Conservation (phyloP, 2,329 filamentous ascomycete genomes). For the Penicillium sp. region DNA sequence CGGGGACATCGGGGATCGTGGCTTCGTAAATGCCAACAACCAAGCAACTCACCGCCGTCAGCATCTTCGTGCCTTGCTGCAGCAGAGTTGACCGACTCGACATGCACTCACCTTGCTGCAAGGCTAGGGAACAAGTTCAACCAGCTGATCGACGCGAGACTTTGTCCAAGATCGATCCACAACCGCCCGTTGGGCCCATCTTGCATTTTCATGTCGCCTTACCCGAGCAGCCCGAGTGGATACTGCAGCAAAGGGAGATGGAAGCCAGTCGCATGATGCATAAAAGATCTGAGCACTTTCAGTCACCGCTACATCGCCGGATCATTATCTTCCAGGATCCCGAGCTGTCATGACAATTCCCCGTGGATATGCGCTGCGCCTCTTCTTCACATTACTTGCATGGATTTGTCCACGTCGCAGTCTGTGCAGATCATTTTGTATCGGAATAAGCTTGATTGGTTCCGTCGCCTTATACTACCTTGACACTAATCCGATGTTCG, state of each 20-base stretch:
- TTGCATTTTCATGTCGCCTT: constrained; percentile 12
- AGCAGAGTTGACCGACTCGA: constrained; percentile 1
- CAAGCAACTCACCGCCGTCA: constrained; percentile 24
- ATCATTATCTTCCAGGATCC: constrained; percentile 9
- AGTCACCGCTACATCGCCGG: constrained; percentile 21
- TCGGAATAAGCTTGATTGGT: constrained; percentile 3
- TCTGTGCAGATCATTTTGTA: constrained; percentile 5
- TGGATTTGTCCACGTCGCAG: constrained; percentile 16
- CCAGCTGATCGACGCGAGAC: constrained; percentile 9
- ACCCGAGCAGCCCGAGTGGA: constrained; percentile 34
- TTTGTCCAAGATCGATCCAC: constrained; percentile 4
- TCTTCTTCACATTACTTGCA: constrained; percentile 25
- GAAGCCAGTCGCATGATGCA: constrained; percentile 19
- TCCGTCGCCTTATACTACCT: background rate
- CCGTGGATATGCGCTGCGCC: constrained; percentile 2
- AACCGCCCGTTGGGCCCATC: constrained; percentile 15
- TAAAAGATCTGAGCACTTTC: constrained; percentile 7
- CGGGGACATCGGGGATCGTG: background rate
- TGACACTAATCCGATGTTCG: background rate
- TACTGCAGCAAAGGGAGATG: constrained; percentile 21
- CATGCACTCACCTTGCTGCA: constrained; percentile 15
- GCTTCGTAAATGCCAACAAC: constrained; percentile 9
- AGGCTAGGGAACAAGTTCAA: constrained; percentile 10
- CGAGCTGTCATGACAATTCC: constrained; percentile 5
- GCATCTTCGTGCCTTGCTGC: constrained; percentile 3